A percentile compares a stretch with the other conserved stretches of the same genome.
Conservation (phyloP, 2,329 filamentous ascomycete genomes). For the Curvularia lunata region DNA sequence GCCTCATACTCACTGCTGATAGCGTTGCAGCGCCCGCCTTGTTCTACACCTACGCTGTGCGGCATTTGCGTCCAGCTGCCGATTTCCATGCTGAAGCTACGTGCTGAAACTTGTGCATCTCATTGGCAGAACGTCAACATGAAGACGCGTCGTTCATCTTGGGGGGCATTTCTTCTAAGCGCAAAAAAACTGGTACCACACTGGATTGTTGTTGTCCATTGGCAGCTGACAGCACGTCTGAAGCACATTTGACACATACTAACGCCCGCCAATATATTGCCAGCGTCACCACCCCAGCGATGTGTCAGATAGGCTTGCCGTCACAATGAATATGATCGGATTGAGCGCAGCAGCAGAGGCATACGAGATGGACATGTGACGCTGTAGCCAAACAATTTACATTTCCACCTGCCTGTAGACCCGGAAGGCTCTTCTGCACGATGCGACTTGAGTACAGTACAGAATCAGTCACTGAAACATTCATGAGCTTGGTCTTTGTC, state of each 20-base stretch:
- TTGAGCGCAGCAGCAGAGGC: background rate
- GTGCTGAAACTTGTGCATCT: slow-evolving; percentile 72
- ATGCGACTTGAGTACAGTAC: slow-evolving; percentile 2
- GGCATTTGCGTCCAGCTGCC: slow-evolving; percentile 13
- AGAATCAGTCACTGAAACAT: background rate
- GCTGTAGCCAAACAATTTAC: slow-evolving; percentile 2
- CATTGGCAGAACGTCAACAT: slow-evolving; percentile 43
- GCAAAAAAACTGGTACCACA: slow-evolving; percentile 10
- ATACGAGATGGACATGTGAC: background rate
- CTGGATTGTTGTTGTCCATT: slow-evolving; percentile 6
- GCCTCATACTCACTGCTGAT: slow-evolving; percentile 19
- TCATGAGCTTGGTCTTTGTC: background rate
- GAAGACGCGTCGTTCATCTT: slow-evolving; percentile 1
- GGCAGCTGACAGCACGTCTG: background rate
- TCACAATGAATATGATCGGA: background rate
- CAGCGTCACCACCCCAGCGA: background rate
- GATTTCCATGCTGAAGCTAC: slow-evolving; percentile 48
- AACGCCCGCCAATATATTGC: background rate
- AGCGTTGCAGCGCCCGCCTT: slow-evolving; percentile 10
- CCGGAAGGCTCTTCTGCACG: background rate
- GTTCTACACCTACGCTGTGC: background rate
- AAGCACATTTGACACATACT: slow-evolving; percentile 9
- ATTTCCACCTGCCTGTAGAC: background rate
- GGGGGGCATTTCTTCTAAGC: slow-evolving; percentile 10
- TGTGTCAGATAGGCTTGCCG: background rate